These are phyloP conservation scores for Fraxinus cuspidata DNA, from an alignment of 257 asterid species.

Conservation along the genomic window DNA sequence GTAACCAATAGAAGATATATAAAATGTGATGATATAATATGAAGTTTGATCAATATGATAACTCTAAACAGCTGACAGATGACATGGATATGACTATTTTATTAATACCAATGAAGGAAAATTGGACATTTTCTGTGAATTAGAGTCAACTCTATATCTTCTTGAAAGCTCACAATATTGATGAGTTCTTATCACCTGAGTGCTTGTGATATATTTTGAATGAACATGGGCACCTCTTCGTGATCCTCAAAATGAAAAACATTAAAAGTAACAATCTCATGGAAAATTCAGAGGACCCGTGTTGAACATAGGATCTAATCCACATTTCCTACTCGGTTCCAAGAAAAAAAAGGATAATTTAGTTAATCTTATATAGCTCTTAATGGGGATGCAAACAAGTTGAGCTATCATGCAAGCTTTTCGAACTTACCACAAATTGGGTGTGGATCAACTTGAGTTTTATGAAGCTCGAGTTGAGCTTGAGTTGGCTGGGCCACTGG, in stretches of 20 bases:
- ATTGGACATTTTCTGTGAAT: not conserved
- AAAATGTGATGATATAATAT: not conserved
- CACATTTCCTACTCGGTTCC: not conserved
- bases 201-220: not conserved
- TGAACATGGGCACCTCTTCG: not conserved
- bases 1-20: not conserved
- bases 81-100: not conserved
- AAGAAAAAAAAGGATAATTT: not conserved
- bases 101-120: not conserved
- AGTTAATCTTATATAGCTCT: not conserved
- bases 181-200: not conserved
- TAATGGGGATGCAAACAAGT: not conserved
- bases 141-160: not conserved
- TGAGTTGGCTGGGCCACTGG: not conserved
- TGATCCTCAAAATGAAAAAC: not conserved
- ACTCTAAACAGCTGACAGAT: not conserved
- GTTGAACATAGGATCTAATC: not conserved
- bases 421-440: not conserved
- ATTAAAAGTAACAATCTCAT: not conserved
- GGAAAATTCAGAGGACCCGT: not conserved
- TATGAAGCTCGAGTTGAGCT: not conserved
- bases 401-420: not conserved
- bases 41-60: not conserved
- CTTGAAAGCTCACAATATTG: not conserved
- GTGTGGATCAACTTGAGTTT: not conserved